These are phyloP conservation scores for Articulospora tetracladia DNA, from an alignment of 495 filamentous ascomycete species.

Conservation along the genomic window DNA sequence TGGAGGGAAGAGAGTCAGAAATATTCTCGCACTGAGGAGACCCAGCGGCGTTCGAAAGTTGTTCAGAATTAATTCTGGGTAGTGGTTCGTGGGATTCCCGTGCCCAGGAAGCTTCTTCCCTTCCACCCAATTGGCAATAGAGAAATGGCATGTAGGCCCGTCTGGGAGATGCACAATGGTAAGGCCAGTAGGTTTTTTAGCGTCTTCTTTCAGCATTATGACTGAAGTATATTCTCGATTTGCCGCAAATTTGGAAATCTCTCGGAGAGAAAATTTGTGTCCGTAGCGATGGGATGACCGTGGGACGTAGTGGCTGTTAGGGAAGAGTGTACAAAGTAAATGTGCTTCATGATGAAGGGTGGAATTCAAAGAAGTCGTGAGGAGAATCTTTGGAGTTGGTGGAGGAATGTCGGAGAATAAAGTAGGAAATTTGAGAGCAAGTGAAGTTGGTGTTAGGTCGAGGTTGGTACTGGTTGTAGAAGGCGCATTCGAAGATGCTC, in stretches of 20 bases:
- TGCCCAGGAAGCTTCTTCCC: conserved; percentile 82
- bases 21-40: conserved; percentile 80
- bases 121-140: conserved; percentile 79
- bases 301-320: conserved; percentile 81
- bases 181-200: conserved; percentile 71
- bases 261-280: conserved; percentile 83
- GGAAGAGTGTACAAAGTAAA: conserved; percentile 74
- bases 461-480: conserved; percentile 69
- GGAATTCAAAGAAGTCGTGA: conserved; percentile 84
- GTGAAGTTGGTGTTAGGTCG: conserved; percentile 63
- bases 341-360: conserved; percentile 79
- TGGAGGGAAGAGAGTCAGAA: conserved; percentile 77
- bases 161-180: conserved; percentile 77
- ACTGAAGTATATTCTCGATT: conserved; percentile 77
- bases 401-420: conserved; percentile 66
- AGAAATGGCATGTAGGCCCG: conserved; percentile 87
- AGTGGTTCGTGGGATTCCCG: conserved; percentile 83
- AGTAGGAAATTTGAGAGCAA: conserved; percentile 72
- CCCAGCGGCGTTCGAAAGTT: conserved; percentile 94
- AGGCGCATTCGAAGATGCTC: conserved; percentile 42
- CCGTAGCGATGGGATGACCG: conserved; percentile 74
- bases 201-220: conserved; percentile 78
- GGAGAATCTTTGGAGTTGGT: conserved; percentile 70
- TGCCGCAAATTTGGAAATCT: conserved; percentile 82
- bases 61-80: conserved; percentile 90